phyloP scores from a whole-genome alignment of 352 stramenopile species.

The Nothophytophthora sp. region DNA sequence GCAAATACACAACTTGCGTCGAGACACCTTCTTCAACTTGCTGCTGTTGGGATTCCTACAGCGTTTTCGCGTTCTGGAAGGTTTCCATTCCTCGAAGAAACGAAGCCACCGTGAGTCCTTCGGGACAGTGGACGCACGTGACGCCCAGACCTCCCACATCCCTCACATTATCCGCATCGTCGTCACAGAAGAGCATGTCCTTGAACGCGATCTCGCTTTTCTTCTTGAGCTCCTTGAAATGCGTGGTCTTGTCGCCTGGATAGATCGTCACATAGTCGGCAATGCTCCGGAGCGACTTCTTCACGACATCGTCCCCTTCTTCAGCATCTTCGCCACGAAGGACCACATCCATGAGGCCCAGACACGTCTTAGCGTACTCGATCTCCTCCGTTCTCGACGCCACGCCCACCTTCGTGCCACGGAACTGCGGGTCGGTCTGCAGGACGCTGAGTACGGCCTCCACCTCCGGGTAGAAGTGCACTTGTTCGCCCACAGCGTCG shows the following conservation, averaged over 20 bases:
- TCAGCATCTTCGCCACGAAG: constrained; percentile 4
- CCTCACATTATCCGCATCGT: constrained; percentile 78
- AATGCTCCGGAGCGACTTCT: constrained; percentile 48
- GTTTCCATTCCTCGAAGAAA: constrained; percentile 72
- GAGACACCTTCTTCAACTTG: too few species aligned
- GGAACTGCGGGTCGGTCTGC: constrained; percentile 67
- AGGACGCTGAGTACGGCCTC: constrained; percentile 70
- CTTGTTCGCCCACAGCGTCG: constrained; percentile 63
- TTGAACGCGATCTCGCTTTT: constrained; percentile 88
- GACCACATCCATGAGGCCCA: constrained; percentile 55
- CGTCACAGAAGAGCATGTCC: constrained; percentile 97
- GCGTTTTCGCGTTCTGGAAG: constrained; percentile 55
- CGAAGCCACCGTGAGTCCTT: constrained; percentile 61
- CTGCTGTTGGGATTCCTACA: constrained; percentile 1
- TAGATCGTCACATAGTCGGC: constrained; percentile 80
- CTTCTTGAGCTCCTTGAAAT: constrained; percentile 92
- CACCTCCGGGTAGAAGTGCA: constrained; percentile 79
- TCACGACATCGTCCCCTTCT: constrained; percentile 3
- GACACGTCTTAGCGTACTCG: constrained; percentile 71
- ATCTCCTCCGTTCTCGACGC: constrained; percentile 77
- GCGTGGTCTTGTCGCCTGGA: constrained; percentile 80
- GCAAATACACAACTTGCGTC: too few species aligned
- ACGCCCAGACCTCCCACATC: constrained; percentile 69
- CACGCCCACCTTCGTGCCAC: constrained; percentile 36
- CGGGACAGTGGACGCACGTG: constrained; percentile 68